phyloP scores from a whole-genome alignment of 2,329 filamentous ascomycete genomes.

The Paraphaeosphaeria sporulosa region DNA sequence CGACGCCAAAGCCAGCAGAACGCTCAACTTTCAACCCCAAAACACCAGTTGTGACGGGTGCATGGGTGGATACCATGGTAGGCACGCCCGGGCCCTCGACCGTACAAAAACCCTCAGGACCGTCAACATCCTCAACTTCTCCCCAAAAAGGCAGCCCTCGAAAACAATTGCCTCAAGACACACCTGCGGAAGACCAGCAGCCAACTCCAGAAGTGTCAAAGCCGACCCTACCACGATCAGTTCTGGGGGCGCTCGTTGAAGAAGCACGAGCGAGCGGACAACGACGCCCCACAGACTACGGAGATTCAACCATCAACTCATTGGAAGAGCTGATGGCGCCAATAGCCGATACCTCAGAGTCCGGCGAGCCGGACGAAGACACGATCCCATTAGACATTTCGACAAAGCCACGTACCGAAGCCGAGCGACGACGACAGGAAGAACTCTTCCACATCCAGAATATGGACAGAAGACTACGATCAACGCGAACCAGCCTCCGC shows the following conservation, averaged over 20 bases:
- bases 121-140: slow-evolving; percentile 26
- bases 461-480: slow-evolving; percentile 51
- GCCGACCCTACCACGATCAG: slow-evolving; percentile 42
- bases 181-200: slow-evolving; percentile 12
- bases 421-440: slow-evolving; percentile 52
- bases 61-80: slow-evolving; percentile 58
- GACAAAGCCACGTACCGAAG: slow-evolving; percentile 45
- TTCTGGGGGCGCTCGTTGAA: slow-evolving; percentile 51
- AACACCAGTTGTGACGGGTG: slow-evolving; percentile 57
- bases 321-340: slow-evolving; percentile 54
- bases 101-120: slow-evolving; percentile 19
- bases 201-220: slow-evolving; percentile 17
- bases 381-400: slow-evolving; percentile 40
- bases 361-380: slow-evolving; percentile 41
- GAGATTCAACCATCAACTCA: slow-evolving; percentile 58
- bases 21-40: slow-evolving; percentile 39
- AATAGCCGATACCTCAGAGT: slow-evolving; percentile 20
- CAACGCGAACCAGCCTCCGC: slow-evolving; percentile 52
- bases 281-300: slow-evolving; percentile 40
- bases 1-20: slow-evolving; percentile 39
- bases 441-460: slow-evolving; percentile 52
- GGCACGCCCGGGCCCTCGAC: slow-evolving; percentile 53
- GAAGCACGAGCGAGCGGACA: slow-evolving; percentile 41
- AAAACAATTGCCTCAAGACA: slow-evolving; percentile 18
- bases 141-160: slow-evolving; percentile 27